Evolutionary conservation across 495 filamentous ascomycete genomes (phyloP).

Genomic region (Aspergillus sclerotioniger): DNA sequence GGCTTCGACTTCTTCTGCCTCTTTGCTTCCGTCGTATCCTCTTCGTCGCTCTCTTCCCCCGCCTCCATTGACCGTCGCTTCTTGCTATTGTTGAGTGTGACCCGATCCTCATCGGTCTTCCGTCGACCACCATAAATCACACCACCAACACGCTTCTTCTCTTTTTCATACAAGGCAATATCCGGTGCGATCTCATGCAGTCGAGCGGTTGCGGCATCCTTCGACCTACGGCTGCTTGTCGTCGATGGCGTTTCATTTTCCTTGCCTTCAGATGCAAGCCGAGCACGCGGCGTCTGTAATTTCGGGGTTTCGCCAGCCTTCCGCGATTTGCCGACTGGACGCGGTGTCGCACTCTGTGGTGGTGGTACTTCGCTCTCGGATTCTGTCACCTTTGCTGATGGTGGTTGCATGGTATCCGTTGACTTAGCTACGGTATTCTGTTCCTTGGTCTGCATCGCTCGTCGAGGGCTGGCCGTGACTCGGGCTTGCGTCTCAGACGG

Average conservation of each 20-base stretch:
- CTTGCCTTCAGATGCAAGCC: conserved; percentile 56
- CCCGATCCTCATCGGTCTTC: conserved; percentile 49
- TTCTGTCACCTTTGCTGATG: conserved; percentile 20
- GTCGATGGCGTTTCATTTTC: conserved; percentile 84
- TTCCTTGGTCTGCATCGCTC: conserved; percentile 37
- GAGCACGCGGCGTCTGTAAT: conserved; percentile 46
- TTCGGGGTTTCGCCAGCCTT: conserved; percentile 27
- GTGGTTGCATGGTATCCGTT: conserved; percentile 18
- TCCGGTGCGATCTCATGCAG: conserved; percentile 77
- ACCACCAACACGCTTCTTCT: conserved; percentile 83
- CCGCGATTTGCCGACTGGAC: conserved; percentile 27
- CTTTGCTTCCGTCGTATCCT: conserved; percentile 54
- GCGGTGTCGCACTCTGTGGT: conserved; percentile 28
- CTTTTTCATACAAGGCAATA: conserved; percentile 87
- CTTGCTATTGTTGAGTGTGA: conserved; percentile 32
- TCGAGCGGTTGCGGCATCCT: conserved; percentile 72
- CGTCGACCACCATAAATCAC: conserved; percentile 70
- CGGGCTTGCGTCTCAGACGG: conserved; percentile 29
- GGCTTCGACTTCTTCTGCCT: conserved; percentile 59
- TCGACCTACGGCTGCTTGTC: conserved; percentile 79
- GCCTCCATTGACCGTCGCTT: conserved; percentile 42
- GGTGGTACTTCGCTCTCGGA: conserved; percentile 12
- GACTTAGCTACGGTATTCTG: conserved; percentile 27
- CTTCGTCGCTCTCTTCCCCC: conserved; percentile 52
- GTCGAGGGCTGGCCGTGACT: conserved; percentile 22